Base-by-base conservation (phyloP, 1,284 basidiomycete genomes). In the Fomes fomentarius region DNA sequence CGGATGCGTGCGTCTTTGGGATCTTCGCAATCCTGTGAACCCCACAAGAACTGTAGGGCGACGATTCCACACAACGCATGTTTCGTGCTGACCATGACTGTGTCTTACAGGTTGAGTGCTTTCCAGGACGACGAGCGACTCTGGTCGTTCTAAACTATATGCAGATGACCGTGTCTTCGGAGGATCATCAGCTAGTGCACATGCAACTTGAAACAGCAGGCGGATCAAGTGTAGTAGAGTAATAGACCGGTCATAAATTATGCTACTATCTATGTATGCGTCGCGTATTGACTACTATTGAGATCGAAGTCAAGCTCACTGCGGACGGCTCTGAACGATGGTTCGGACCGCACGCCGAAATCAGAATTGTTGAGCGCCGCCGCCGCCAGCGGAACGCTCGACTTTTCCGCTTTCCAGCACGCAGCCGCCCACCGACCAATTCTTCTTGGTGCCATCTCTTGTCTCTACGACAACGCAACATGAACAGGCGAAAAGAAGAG, bases 1-100 rank as follows among this genome's bases (percentile, higher is more conserved):
- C 45, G 80, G 80, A 15, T 54, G 30, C 24, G 68, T 82, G 35
- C 75, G 73, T 28, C 35, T 81, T 4, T 82, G 81, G 80, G 80
- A 82, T 62, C 55, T 80, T 37, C 75, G 80, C 26, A 76, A 75
- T 25, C 44, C 65, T 15, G 64, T 66, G n/a, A 58, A 60, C 10
- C 54, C 66, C 24, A 39, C 70, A 34, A 47, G 63, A 28, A 61
- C 62, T 52, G 76, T 79, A 39, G 53, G 70, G 50, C 1, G 12
- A 28, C 14, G 28, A 37, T 48, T n/a, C 22, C 45, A 21, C n/a
- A 12, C 33, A 15, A 5, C 4, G 19, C 1, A 21, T 17, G 22
- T 38, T 21, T 4, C 22, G 4, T 6, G 22, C 1, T 9, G 12
- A 8, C 22, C 12, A 11, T 3, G 14, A n/a, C 12, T 31, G 40